Evolutionary conservation across 139 green algal genomes (phyloP), one percentile per base, ranked within the genome.

Genomic region (Tetradesmus obliquus): DNA sequence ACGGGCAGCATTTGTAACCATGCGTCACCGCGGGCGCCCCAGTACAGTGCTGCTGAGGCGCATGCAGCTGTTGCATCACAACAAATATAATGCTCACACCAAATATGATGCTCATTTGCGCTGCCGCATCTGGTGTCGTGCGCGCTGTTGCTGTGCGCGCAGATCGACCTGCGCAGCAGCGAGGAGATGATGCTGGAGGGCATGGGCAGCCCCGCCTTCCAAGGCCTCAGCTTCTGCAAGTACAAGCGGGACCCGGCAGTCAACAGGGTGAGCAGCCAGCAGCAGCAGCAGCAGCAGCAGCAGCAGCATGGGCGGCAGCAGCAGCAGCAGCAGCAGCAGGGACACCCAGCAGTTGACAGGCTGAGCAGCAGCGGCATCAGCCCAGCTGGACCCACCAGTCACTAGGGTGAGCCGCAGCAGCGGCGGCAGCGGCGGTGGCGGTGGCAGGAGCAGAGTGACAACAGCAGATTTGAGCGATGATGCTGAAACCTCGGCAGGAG

Each of bases 241-340:
- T 90, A 90, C 71, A 66, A 55, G 86, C 86, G 71, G 2, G 86
- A 90, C 53, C 53, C 54, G 24, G 86, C 86, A 74, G 86, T 90
- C 17, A 72, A 83, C 51, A 83, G 86, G 69, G 86, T 89, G 85
- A 79, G 84, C 24, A 13, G 15, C 1, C 72, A 81, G 72, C 72
- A 81, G 19, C 72, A n/a, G 51, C 80, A 62, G 51, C 80, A 62
- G 51, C 80, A 57, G 13, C 79, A 81, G 72, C 72, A 8, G 60
- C 60, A 19, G 60, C 60, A 71, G 60, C 60, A 13, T 13, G 9
- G 60, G 60, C 5, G 60, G 2, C 60, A 4, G 60, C 60, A 71
- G 60, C 8, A 3, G 60, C 60, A 71, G 60, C 60, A 19, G 60
- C 60, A 19, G 60, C 60, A 19, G 60, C 72, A 81, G 22, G 5